Percentiles rank a stretch among this genome's conserved stretches.
These are phyloP conservation scores for Clavispora carvajalis DNA, from an alignment of 805 yeast species.

Conservation along the genomic window DNA sequence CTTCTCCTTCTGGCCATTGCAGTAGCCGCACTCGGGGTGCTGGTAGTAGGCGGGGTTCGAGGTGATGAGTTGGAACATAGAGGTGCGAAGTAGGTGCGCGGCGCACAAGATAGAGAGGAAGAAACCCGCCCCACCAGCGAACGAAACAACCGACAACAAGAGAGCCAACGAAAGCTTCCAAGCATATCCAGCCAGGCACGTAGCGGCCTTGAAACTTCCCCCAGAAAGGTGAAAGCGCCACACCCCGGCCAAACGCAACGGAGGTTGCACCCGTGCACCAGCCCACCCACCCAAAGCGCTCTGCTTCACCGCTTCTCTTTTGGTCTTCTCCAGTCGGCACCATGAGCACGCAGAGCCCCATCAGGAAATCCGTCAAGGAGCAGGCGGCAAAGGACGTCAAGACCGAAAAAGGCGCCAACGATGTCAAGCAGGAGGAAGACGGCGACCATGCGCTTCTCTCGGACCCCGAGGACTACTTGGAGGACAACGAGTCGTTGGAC, in stretches of 20 bases:
- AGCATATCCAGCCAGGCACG: no score
- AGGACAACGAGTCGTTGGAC: slow-evolving; percentile 67
- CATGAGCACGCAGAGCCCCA: slow-evolving; percentile 12
- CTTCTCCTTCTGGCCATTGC: slow-evolving; percentile 44
- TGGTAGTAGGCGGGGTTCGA: slow-evolving; percentile 37
- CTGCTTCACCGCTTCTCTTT: not conserved
- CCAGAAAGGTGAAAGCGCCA: no score
- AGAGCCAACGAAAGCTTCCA: no score
- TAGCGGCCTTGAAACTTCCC: no score
- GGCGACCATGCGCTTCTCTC: slow-evolving; percentile 32
- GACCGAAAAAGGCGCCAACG: not conserved
- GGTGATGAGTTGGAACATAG: not conserved
- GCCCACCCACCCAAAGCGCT: no score
- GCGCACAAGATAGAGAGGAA: not conserved
- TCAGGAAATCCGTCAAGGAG: slow-evolving; percentile 4
- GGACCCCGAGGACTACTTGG: slow-evolving; percentile 42
- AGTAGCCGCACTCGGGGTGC: slow-evolving; percentile 65
- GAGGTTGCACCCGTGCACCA: slow-evolving; percentile 5
- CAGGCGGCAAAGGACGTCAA: not conserved
- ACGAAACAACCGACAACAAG: no score
- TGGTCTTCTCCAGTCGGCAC: not conserved
- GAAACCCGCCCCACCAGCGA: no score
- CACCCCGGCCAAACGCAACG: no score
- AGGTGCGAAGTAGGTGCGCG: no score
- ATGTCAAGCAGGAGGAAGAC: slow-evolving; percentile 6